Percentiles rank a stretch among this genome's conserved stretches.
These are phyloP conservation scores for Arabidopsis hybrid DNA, from an alignment of 441 rosid genomes.

Conservation along the genomic window DNA sequence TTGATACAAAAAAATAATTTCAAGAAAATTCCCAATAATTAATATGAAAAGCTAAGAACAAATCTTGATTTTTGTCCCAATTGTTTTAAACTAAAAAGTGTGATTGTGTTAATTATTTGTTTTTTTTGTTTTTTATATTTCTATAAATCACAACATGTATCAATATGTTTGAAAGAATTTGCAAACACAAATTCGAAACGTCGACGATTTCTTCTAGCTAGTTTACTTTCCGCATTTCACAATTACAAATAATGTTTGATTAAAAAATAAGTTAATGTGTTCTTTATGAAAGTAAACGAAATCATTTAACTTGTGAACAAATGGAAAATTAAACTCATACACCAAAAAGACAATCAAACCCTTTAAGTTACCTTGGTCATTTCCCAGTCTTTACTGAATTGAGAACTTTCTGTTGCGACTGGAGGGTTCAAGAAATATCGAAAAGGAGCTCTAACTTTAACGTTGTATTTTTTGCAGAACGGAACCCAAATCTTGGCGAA, in stretches of 20 bases:
- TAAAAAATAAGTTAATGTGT: neutral
- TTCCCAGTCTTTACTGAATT: conserved; percentile 57
- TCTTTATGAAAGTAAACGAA: neutral
- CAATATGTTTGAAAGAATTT: no score
- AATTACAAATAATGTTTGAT: neutral
- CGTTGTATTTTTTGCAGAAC: conserved; percentile 67
- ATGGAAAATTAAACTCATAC: neutral
- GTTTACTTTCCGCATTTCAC: neutral
- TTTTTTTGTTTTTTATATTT: no score
- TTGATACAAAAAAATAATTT: neutral
- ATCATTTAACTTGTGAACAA: neutral
- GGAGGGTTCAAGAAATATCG: conserved; percentile 55
- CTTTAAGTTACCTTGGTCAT: conserved; percentile 52
- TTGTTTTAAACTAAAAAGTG: neutral
- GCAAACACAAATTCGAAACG: neutral
- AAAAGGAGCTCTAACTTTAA: conserved; percentile 76
- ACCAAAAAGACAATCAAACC: neutral
- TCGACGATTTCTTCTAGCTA: neutral
- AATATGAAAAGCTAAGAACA: neutral
- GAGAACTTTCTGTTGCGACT: neutral
- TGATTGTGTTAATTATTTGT: no score
- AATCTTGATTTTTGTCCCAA: neutral
- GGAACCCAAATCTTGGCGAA: conserved; percentile 85
- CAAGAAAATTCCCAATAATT: neutral
- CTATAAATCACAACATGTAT: no score